Percentiles rank a stretch among this genome's conserved stretches.
Evolutionary conservation across 1,284 basidiomycete genomes (phyloP).

Genomic region (Apiotrichum sp.): DNA sequence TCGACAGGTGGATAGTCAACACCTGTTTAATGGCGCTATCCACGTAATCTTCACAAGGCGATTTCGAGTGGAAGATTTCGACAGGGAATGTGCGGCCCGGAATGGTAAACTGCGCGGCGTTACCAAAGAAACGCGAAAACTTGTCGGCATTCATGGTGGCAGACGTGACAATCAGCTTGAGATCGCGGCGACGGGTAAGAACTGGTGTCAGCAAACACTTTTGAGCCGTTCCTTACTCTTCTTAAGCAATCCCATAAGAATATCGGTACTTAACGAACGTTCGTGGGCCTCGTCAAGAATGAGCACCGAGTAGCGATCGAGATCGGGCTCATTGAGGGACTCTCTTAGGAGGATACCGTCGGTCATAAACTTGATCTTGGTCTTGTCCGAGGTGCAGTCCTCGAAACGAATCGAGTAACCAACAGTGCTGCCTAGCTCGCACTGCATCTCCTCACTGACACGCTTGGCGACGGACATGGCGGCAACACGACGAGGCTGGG

Average conservation of each 20-base stretch:
- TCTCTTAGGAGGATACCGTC: constrained; percentile 94
- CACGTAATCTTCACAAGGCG: constrained; percentile 98
- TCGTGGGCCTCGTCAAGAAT: constrained; percentile 98
- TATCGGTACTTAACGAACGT: constrained; percentile 89
- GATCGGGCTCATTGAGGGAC: constrained; percentile 88
- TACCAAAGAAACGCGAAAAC: constrained; percentile 93
- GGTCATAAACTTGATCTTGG: constrained; percentile 98
- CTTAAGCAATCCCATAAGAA: constrained; percentile 87
- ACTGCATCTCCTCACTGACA: constrained; percentile 86
- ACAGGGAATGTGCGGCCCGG: constrained; percentile 98
- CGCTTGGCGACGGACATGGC: constrained; percentile 99
- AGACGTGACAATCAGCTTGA: constrained; percentile 95
- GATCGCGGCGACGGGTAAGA: constrained; percentile 78
- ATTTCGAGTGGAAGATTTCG: constrained; percentile 90
- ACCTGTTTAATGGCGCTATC: constrained; percentile 97
- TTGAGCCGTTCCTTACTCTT: constrained; percentile 61
- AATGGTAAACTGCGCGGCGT: constrained; percentile 91
- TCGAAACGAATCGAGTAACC: constrained; percentile 98
- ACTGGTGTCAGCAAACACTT: constrained; percentile 52
- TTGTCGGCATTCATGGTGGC: constrained; percentile 99
- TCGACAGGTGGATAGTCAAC: constrained; percentile 88
- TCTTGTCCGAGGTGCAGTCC: constrained; percentile 85
- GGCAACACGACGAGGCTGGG: constrained; percentile 92
- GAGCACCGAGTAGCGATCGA: constrained; percentile 90
- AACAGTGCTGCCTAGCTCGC: constrained; percentile 78